Percentiles rank a stretch among this genome's conserved stretches.
These are phyloP conservation scores for Capsicum rhomboideum DNA, from an alignment of 257 asterid species.

Conservation along the genomic window DNA sequence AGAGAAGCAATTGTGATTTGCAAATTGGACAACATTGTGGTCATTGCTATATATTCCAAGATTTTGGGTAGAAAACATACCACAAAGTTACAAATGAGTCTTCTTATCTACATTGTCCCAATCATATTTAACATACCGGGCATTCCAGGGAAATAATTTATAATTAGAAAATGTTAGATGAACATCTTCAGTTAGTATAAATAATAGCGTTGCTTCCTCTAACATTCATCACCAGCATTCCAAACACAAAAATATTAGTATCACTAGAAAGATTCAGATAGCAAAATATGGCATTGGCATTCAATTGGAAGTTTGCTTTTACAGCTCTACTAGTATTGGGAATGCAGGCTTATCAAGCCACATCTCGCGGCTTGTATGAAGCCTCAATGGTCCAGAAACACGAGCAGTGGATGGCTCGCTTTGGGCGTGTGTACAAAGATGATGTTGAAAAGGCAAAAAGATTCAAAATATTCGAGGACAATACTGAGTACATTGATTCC, in stretches of 20 bases:
- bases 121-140: background rate
- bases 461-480: background rate
- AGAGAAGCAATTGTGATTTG: background rate
- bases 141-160: background rate
- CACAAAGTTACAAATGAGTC: background rate
- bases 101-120: background rate
- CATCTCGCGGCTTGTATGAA: background rate
- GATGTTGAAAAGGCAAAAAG: background rate
- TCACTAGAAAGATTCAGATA: background rate
- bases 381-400: background rate
- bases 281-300: background rate
- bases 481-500: background rate
- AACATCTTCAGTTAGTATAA: background rate
- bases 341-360: background rate
- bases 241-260: background rate
- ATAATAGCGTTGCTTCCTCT: background rate
- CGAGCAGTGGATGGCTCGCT: background rate
- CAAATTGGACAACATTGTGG: background rate
- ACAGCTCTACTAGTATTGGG: background rate
- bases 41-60: background rate
- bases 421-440: background rate
- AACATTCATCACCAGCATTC: background rate
- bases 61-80: background rate
- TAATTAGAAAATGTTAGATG: background rate
- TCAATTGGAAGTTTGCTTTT: background rate